Percentiles rank a stretch among this genome's conserved stretches.
Conservation (phyloP, 2,329 filamentous ascomycete genomes). For the Decorospora gaudefroyi region DNA sequence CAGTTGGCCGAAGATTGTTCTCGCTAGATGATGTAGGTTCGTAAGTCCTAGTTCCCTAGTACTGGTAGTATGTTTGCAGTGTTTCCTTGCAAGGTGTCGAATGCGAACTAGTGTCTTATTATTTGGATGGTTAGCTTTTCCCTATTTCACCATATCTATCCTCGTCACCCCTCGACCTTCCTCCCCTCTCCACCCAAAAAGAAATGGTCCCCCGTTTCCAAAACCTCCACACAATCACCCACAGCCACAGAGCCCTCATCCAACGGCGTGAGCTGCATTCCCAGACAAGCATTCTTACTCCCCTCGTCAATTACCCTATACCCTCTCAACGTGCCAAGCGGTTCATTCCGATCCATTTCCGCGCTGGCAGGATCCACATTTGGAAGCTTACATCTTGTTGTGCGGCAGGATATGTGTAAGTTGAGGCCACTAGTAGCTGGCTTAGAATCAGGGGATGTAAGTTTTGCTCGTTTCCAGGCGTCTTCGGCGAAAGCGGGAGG, state of each 20-base stretch:
- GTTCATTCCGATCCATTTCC: constrained; percentile 59
- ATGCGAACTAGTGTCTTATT: too few relatives aligned
- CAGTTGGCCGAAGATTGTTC: too few relatives aligned
- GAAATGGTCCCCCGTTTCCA: constrained; percentile 42
- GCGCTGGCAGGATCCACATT: constrained; percentile 69
- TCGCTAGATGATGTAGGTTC: too few relatives aligned
- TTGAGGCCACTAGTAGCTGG: constrained; percentile 46
- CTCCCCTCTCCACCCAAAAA: constrained; percentile 25
- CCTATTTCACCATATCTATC: not conserved
- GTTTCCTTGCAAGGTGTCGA: too few relatives aligned
- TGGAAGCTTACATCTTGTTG: constrained; percentile 70
- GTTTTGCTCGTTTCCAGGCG: constrained; percentile 63
- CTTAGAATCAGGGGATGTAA: constrained; percentile 8
- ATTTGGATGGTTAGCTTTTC: too few relatives aligned
- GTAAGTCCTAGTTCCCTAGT: too few relatives aligned
- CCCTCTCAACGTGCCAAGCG: constrained; percentile 62
- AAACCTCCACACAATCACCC: constrained; percentile 41
- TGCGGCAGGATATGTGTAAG: constrained; percentile 65
- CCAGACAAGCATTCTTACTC: constrained; percentile 63
- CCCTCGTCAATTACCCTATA: constrained; percentile 65
- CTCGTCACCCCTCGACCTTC: constrained; percentile 13
- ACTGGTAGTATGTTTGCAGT: too few relatives aligned
- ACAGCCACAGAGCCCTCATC: constrained; percentile 37
- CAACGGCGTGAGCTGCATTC: constrained; percentile 67
- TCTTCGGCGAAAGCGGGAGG: constrained; percentile 70